A percentile compares a stretch with the other conserved stretches of the same genome.
phyloP scores from a whole-genome alignment of 306 rosid species.

The Acacia crassicarpa region DNA sequence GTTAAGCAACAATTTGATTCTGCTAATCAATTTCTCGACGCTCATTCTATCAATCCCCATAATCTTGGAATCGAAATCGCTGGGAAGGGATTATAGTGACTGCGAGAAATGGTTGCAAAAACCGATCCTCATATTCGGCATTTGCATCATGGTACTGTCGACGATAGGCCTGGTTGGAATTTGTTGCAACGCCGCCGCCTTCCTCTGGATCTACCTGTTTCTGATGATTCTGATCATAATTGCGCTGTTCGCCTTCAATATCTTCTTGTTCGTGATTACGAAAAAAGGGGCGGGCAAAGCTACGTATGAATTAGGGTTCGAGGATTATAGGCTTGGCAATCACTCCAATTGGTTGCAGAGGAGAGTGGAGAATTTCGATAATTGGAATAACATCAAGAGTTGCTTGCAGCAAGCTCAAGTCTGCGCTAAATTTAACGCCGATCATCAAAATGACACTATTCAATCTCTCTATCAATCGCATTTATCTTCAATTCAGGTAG shows the following conservation, averaged over 20 bases:
- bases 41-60: slow-evolving; percentile 75
- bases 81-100: slow-evolving; percentile 16
- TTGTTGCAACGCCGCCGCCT: slow-evolving; percentile 65
- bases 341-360: slow-evolving; percentile 76
- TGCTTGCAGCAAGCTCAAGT: slow-evolving; percentile 46
- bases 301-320: slow-evolving; percentile 51
- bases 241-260: slow-evolving; percentile 47
- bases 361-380: slow-evolving; percentile 44
- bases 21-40: slow-evolving; percentile 50
- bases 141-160: slow-evolving; percentile 63
- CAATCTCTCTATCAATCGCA: slow-evolving; percentile 31
- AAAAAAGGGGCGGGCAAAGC: slow-evolving; percentile 63
- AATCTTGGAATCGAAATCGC: slow-evolving; percentile 39
- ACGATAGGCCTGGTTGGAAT: slow-evolving; percentile 76
- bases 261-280: slow-evolving; percentile 58
- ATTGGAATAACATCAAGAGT: slow-evolving; percentile 61
- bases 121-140: slow-evolving; percentile 68
- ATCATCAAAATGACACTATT: background rate
- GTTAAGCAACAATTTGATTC: background rate
- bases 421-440: slow-evolving; percentile 31
- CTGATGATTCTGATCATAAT: slow-evolving; percentile 83
- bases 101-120: slow-evolving; percentile 66
- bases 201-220: slow-evolving; percentile 73
- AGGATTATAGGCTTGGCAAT: slow-evolving; percentile 68
- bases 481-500: slow-evolving; percentile 73